phyloP scores from a whole-genome alignment of 306 rosid species.

The Quillaja saponaria region DNA sequence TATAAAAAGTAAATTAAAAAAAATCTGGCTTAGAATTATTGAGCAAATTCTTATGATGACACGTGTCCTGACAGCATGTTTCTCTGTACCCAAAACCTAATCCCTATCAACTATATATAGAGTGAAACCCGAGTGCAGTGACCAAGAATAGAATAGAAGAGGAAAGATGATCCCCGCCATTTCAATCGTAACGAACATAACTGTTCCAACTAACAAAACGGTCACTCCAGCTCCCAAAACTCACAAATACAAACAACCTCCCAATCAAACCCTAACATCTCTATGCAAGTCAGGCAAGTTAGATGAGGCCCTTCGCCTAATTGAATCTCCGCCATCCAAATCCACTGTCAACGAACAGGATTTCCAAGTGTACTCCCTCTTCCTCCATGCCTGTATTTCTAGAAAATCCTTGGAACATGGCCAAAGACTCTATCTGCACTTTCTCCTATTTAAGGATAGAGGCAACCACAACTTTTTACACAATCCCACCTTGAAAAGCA shows the following conservation, averaged over 20 bases:
- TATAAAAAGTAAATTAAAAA: too few relatives aligned
- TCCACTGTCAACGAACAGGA: slow-evolving; percentile 28
- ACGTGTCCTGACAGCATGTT: too few relatives aligned
- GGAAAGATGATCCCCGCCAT: slow-evolving; percentile 57
- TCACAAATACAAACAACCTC: not conserved
- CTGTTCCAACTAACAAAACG: slow-evolving; percentile 37
- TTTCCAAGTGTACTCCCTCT: slow-evolving; percentile 31
- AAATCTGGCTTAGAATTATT: too few relatives aligned
- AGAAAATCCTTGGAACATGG: slow-evolving; percentile 50
- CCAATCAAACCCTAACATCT: slow-evolving; percentile 38
- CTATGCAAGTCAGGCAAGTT: slow-evolving; percentile 52
- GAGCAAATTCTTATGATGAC: too few relatives aligned
- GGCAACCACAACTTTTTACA: slow-evolving; percentile 25
- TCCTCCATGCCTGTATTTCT: slow-evolving; percentile 61
- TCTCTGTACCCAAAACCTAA: too few relatives aligned
- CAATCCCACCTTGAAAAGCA: slow-evolving; percentile 50
- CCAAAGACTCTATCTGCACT: slow-evolving; percentile 46
- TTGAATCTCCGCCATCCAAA: slow-evolving; percentile 44
- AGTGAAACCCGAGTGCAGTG: too few relatives aligned
- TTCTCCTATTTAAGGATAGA: slow-evolving; percentile 28
- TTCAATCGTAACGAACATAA: slow-evolving; percentile 35
- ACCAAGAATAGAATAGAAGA: too few relatives aligned
- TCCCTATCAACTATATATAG: too few relatives aligned
- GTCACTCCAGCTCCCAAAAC: slow-evolving; percentile 27
- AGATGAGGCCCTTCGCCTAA: slow-evolving; percentile 53